phyloP scores from a whole-genome alignment of 2,329 filamentous ascomycete species.

The Allantophomopsis lycopodina region DNA sequence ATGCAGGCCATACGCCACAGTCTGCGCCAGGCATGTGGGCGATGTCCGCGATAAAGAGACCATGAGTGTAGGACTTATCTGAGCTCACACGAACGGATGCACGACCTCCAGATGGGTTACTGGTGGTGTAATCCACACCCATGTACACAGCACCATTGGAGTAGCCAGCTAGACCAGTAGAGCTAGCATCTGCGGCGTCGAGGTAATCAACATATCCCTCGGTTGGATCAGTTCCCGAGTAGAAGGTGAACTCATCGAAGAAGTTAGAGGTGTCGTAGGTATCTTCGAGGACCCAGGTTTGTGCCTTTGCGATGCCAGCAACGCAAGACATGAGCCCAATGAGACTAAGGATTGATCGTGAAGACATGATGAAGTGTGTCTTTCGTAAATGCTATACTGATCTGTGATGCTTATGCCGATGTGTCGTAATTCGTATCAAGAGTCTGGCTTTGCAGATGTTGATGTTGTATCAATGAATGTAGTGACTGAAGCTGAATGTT shows the following conservation, averaged over 20 bases:
- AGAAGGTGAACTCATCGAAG: constrained; percentile 38
- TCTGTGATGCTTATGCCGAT: too few species aligned
- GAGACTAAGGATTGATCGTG: constrained; percentile 10
- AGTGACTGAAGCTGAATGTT: too few species aligned
- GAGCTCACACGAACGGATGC: constrained; percentile 53
- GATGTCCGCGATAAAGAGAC: constrained; percentile 43
- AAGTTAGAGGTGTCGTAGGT: constrained; percentile 29
- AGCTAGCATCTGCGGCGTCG: constrained; percentile 39
- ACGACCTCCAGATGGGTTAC: constrained; percentile 43
- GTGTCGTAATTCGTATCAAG: too few species aligned
- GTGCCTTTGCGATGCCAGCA: constrained; percentile 11
- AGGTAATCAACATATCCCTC: constrained; percentile 62
- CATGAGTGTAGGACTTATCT: constrained; percentile 36
- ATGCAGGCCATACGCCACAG: constrained; percentile 48
- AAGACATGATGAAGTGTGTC: constrained; percentile 3
- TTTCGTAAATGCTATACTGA: too few species aligned
- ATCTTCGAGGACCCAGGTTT: constrained; percentile 25
- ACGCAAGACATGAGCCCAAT: constrained; percentile 15
- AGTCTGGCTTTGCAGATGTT: too few species aligned
- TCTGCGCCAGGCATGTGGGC: constrained; percentile 41
- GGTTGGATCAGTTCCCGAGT: constrained; percentile 50
- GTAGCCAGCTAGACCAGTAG: constrained; percentile 29
- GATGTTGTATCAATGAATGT: too few species aligned
- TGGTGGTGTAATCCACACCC: constrained; percentile 51
- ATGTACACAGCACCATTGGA: constrained; percentile 44